Conservation (phyloP, 2,329 filamentous ascomycete genomes). For the Alternaria sp. region DNA sequence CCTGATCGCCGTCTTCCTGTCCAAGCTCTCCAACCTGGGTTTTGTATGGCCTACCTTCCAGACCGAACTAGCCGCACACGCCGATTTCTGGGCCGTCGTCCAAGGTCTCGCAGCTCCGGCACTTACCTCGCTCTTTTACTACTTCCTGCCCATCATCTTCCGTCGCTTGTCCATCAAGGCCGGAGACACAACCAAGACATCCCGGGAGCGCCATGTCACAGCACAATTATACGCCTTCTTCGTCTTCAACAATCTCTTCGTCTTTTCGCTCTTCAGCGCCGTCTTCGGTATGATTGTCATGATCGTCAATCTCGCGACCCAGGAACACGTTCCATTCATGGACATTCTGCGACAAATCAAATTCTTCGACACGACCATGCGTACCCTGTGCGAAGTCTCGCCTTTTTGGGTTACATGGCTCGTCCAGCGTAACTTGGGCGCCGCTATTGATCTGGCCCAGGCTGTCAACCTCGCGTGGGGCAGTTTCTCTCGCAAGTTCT, state of each 20-base stretch:
- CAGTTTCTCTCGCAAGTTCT: constrained; percentile 83
- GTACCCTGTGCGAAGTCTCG: constrained; percentile 80
- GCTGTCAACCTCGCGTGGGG: constrained; percentile 82
- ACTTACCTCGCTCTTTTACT: constrained; percentile 84
- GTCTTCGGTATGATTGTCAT: constrained; percentile 75
- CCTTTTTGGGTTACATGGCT: constrained; percentile 83
- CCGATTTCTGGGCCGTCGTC: constrained; percentile 78
- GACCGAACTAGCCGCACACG: constrained; percentile 65
- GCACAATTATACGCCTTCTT: constrained; percentile 94
- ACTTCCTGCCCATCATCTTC: constrained; percentile 89
- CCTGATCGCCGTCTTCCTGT: constrained; percentile 90
- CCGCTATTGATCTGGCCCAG: constrained; percentile 92
- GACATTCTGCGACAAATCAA: constrained; percentile 69
- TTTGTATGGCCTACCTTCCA: constrained; percentile 80
- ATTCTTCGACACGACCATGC: constrained; percentile 69
- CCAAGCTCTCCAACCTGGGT: constrained; percentile 82
- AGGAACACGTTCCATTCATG: constrained; percentile 63
- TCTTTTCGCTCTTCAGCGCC: constrained; percentile 91
- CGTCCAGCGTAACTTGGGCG: constrained; percentile 89
- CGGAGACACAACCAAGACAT: constrained; percentile 90
- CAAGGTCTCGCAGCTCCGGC: constrained; percentile 92
- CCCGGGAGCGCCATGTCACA: constrained; percentile 88
- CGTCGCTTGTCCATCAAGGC: constrained; percentile 81
- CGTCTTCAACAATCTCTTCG: constrained; percentile 93
- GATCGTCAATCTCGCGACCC: constrained; percentile 65